Conservation (phyloP, 176 grass and related monocot genomes). For the Rhynchospora breviuscula region DNA sequence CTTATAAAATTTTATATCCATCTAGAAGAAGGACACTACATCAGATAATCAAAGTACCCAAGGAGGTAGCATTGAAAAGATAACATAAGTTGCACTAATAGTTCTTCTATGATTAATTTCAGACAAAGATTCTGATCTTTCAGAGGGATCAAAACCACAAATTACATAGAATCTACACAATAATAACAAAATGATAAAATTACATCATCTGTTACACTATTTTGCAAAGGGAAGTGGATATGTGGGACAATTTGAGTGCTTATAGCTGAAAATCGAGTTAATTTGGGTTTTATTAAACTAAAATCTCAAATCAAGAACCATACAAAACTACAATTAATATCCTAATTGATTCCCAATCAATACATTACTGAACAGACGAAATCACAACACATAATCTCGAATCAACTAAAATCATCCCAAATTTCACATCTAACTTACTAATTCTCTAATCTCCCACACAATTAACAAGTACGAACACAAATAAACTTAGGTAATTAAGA, state of each 20-base stretch:
- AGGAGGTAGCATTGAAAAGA: background rate
- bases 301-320: background rate
- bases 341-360: background rate
- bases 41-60: background rate
- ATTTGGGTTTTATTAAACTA: background rate
- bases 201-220: background rate
- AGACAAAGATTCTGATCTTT: background rate
- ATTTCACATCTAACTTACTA: background rate
- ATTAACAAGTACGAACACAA: background rate
- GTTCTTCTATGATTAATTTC: background rate
- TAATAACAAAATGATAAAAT: background rate
- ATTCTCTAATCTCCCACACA: background rate
- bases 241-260: background rate
- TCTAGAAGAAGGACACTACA: background rate
- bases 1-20: background rate
- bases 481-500: background rate
- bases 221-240: background rate
- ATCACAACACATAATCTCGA: background rate
- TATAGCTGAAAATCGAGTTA: background rate
- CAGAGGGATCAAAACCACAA: background rate
- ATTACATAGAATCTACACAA: background rate
- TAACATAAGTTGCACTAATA: background rate
- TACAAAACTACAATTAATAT: background rate
- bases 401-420: background rate
- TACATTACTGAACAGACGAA: background rate